Percentiles rank a stretch among this genome's conserved stretches.
These are phyloP conservation scores for Cylindrotheca fusiformis DNA, from an alignment of 108 stramenopile genomes.

Conservation along the genomic window DNA sequence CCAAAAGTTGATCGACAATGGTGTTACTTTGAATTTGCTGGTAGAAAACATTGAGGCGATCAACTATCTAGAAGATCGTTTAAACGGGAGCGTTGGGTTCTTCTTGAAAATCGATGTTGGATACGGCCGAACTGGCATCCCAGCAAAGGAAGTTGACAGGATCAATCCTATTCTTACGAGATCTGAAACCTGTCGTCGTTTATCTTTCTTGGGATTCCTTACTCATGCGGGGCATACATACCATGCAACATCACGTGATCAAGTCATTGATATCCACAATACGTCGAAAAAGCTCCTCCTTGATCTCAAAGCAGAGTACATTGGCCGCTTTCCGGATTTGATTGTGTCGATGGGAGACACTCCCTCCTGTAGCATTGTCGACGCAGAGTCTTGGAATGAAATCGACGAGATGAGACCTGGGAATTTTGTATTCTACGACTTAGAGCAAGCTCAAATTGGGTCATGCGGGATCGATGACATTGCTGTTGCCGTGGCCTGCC, in stretches of 20 bases:
- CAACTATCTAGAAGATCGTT: constrained; percentile 1
- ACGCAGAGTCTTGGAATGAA: background rate
- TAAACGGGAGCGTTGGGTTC: background rate
- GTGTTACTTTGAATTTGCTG: constrained; percentile 1
- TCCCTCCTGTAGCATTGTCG: constrained; percentile 8
- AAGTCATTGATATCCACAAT: constrained; percentile 5
- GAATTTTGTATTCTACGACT: constrained; percentile 21
- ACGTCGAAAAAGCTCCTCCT: background rate
- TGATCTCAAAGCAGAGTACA: constrained; percentile 10
- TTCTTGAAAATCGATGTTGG: constrained; percentile 18
- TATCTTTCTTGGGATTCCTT: constrained; percentile 11
- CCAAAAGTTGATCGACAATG: background rate
- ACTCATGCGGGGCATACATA: constrained; percentile 17
- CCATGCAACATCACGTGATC: background rate
- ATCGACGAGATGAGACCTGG: constrained; percentile 15
- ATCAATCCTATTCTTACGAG: background rate
- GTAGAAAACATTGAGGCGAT: constrained; percentile 13
- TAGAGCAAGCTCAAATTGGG: constrained; percentile 16
- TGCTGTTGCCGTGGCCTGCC: constrained; percentile 18
- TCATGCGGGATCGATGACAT: constrained; percentile 3
- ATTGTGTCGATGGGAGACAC: constrained; percentile 9
- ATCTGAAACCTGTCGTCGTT: background rate
- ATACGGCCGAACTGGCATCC: constrained; percentile 16
- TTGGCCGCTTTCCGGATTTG: constrained; percentile 3
- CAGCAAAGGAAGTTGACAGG: constrained; percentile 10